Conservation (phyloP, 805 yeast genomes). For the Yueomyces sinensis region DNA sequence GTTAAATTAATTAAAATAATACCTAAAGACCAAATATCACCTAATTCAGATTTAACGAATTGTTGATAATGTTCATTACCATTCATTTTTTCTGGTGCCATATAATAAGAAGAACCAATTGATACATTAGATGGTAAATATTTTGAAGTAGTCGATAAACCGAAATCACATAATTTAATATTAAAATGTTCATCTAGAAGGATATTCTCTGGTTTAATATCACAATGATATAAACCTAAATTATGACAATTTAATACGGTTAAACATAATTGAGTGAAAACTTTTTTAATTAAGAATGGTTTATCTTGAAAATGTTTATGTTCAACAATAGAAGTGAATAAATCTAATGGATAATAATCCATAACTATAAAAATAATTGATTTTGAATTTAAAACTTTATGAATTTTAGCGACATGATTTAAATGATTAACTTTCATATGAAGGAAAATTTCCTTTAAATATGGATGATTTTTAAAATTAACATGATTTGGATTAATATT, state of each 20-base stretch:
- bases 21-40: slow-evolving; percentile 83
- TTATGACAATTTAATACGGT: slow-evolving; percentile 77
- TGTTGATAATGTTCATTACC: background rate
- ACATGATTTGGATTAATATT: slow-evolving; percentile 13
- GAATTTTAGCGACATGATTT: slow-evolving; percentile 65
- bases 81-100: slow-evolving; percentile 62
- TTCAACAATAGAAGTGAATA: slow-evolving; percentile 77
- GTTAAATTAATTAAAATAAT: slow-evolving; percentile 68
- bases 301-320: slow-evolving; percentile 43
- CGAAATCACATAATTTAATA: slow-evolving; percentile 73
- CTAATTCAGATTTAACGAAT: slow-evolving; percentile 48
- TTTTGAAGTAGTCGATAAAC: slow-evolving; percentile 58
- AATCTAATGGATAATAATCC: slow-evolving; percentile 83
- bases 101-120: slow-evolving; percentile 79
- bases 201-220: slow-evolving; percentile 90
- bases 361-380: slow-evolving; percentile 54
- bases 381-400: slow-evolving; percentile 53
- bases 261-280: slow-evolving; percentile 65
- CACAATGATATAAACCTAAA: slow-evolving; percentile 82
- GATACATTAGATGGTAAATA: slow-evolving; percentile 58
- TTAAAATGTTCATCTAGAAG: slow-evolving; percentile 47
- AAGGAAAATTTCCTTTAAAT: slow-evolving; percentile 52
- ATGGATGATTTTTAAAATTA: slow-evolving; percentile 2
- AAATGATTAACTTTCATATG: slow-evolving; percentile 68
- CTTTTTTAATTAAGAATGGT: slow-evolving; percentile 39